Evolutionary conservation across 768 basidiomycete species (phyloP).

Genomic region (Boletus tomentosulus): DNA sequence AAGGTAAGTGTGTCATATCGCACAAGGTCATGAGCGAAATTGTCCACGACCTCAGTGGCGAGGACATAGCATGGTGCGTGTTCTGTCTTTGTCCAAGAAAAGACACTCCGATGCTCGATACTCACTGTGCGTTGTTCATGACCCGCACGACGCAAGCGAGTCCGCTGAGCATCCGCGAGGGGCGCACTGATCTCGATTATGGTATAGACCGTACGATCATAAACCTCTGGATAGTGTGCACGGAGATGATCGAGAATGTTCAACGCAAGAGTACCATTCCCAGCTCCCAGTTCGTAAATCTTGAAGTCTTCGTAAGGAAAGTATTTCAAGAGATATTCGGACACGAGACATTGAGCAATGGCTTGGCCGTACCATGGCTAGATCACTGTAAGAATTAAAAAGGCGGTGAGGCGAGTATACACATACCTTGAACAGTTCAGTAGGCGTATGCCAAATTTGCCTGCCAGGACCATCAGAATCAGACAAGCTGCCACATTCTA

Average conservation of each 20-base stretch:
- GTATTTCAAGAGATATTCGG: slow-evolving; percentile 90
- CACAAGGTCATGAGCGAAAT: slow-evolving; percentile 93
- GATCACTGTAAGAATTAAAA: slow-evolving; percentile 5
- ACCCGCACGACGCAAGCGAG: slow-evolving; percentile 49
- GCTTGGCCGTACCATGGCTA: slow-evolving; percentile 95
- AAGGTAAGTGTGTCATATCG: slow-evolving; percentile 82
- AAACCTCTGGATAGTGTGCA: slow-evolving; percentile 82
- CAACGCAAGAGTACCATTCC: slow-evolving; percentile 91
- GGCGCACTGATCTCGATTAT: slow-evolving; percentile 92
- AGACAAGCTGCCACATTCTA: slow-evolving; percentile 58
- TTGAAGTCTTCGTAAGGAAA: slow-evolving; percentile 96
- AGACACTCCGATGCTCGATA: slow-evolving; percentile 75
- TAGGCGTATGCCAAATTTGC: slow-evolving; percentile 98
- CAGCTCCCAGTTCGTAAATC: slow-evolving; percentile 97
- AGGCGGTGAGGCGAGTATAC: not conserved
- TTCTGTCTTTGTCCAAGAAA: slow-evolving; percentile 75
- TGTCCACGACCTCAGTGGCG: slow-evolving; percentile 97
- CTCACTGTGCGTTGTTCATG: slow-evolving; percentile 45
- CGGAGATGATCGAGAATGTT: slow-evolving; percentile 82
- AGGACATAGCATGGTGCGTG: slow-evolving; percentile 87
- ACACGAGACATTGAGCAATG: slow-evolving; percentile 82
- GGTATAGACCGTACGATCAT: slow-evolving; percentile 86
- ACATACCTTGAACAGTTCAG: slow-evolving; percentile 89
- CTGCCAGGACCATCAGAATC: slow-evolving; percentile 65
- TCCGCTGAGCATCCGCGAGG: slow-evolving; percentile 67